phyloP scores from a whole-genome alignment of 164 flowering plant genomes.

The Platanus orientalis region DNA sequence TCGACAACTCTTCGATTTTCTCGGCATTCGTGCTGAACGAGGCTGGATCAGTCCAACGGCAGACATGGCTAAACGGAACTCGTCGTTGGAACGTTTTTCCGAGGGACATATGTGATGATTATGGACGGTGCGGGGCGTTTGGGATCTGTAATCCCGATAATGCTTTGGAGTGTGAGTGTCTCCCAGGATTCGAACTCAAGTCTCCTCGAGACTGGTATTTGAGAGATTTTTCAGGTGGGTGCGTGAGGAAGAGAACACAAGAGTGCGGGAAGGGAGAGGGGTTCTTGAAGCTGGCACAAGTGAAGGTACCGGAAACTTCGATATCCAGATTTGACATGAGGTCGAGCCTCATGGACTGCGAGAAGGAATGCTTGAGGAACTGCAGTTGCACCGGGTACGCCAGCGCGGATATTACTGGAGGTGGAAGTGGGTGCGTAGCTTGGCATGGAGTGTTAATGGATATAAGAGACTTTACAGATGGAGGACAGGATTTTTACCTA shows the following conservation, averaged over 20 bases:
- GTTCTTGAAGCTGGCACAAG: not conserved
- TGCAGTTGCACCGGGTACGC: slow-evolving; percentile 40
- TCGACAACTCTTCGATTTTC: no score
- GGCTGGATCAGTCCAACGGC: no score
- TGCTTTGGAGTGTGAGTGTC: not conserved
- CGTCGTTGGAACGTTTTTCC: no score
- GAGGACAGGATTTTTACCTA: slow-evolving; percentile 25
- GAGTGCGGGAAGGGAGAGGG: slow-evolving; percentile 8
- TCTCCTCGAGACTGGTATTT: slow-evolving; percentile 1
- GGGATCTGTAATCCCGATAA: not conserved
- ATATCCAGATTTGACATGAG: slow-evolving; percentile 3
- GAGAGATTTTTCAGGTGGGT: slow-evolving; percentile 2
- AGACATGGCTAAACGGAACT: no score
- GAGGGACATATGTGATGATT: no score
- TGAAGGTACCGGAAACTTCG: slow-evolving; percentile 24
- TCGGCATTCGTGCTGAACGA: no score
- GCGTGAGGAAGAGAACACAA: not conserved
- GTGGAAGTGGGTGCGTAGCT: slow-evolving; percentile 27
- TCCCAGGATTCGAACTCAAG: slow-evolving; percentile 7
- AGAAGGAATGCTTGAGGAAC: slow-evolving; percentile 21
- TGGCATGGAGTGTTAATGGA: slow-evolving; percentile 31
- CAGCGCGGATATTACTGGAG: slow-evolving; percentile 5
- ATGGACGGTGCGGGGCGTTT: not conserved
- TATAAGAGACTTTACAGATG: slow-evolving; percentile 4
- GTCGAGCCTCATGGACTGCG: slow-evolving; percentile 23